Base-by-base conservation (phyloP, 2,329 filamentous ascomycete species). In the Parastagonospora avenae region DNA sequence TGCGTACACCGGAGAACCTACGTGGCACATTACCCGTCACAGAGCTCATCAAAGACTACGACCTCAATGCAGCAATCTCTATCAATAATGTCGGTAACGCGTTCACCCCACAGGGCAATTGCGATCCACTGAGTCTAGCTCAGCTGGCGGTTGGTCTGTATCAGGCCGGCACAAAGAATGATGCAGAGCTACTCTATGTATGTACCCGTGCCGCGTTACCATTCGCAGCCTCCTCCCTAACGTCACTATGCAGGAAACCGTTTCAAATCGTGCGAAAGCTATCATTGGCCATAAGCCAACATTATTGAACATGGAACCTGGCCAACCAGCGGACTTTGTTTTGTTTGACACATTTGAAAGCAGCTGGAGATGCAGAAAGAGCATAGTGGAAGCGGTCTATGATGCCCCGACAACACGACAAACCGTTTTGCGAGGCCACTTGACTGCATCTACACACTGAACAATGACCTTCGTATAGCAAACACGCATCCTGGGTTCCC, bases 51-150 rank as follows among this genome's bases (percentile, higher is more conserved):
- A 76, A 79, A 33, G 74, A 82, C 16, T 79, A 85, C 52, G 78
- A 77, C 0, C 66, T 90, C 3, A 79, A 85, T 51, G 85, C 80
- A 15, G 84, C 84, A 11, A 79, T 90, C 4, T 82, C 85, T 2
- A 79, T 89, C 32, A 90, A 90, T 63, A 91, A 91, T 62, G 82
- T 91, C 11, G 87, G 87, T 14, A 91, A 91, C 64, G 86, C 87
- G 0, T 90, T 91, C 61, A 90, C 88, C 6, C 88, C 88, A 0
- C 83, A 86, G 63, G 88, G 87, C 0, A 84, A 77, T 14, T 85
- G 82, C 33, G 88, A 90, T 72, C 87, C 87, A 1, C 66, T 91
- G 42, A 77, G 77, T n/a, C 11, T 43, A 2, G 33, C 15, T 11
- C 11, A 52, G 11, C 73, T 86, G 45, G 83, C 84, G 1, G 84